Evolutionary conservation across 495 filamentous ascomycete species (phyloP).

Genomic region (Podospora didyma): DNA sequence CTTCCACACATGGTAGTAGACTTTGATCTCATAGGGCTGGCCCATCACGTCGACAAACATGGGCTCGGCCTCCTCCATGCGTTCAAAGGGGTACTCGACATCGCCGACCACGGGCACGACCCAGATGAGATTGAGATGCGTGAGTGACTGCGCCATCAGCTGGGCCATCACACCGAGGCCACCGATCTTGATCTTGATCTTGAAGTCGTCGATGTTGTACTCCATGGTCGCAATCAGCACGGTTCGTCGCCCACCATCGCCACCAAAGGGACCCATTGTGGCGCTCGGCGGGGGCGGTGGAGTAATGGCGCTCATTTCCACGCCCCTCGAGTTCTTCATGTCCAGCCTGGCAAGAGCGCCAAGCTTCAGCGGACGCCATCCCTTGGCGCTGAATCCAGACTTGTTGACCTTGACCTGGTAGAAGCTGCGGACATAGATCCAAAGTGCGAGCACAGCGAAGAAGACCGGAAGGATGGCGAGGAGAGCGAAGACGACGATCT

Average conservation of each 20-base stretch:
- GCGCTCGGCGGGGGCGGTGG: constrained; percentile 17
- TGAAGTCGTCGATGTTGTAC: constrained; percentile 70
- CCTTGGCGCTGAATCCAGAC: constrained; percentile 50
- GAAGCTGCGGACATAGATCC: constrained; percentile 61
- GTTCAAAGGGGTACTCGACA: constrained; percentile 59
- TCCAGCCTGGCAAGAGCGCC: constrained; percentile 24
- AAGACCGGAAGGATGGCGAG: constrained; percentile 53
- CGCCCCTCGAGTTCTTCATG: constrained; percentile 46
- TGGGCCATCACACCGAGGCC: constrained; percentile 69
- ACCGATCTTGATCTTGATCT: constrained; percentile 70
- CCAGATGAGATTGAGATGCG: constrained; percentile 68
- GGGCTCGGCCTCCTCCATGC: constrained; percentile 48
- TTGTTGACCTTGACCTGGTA: constrained; percentile 72
- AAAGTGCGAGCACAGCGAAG: constrained; percentile 48
- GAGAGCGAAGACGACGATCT: constrained; percentile 56
- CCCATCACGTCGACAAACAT: constrained; percentile 66
- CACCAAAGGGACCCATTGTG: constrained; percentile 11
- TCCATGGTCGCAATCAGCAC: constrained; percentile 70
- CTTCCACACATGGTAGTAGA: constrained; percentile 60
- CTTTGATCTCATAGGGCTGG: constrained; percentile 58
- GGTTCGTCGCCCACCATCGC: constrained; percentile 38
- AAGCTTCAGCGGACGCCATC: constrained; percentile 21
- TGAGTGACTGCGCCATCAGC: constrained; percentile 66
- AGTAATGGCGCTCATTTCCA: constrained; percentile 36
- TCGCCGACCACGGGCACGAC: constrained; percentile 73